Evolutionary conservation across 2,329 filamentous ascomycete species (phyloP).

Genomic region (Aureobasidium sp.): DNA sequence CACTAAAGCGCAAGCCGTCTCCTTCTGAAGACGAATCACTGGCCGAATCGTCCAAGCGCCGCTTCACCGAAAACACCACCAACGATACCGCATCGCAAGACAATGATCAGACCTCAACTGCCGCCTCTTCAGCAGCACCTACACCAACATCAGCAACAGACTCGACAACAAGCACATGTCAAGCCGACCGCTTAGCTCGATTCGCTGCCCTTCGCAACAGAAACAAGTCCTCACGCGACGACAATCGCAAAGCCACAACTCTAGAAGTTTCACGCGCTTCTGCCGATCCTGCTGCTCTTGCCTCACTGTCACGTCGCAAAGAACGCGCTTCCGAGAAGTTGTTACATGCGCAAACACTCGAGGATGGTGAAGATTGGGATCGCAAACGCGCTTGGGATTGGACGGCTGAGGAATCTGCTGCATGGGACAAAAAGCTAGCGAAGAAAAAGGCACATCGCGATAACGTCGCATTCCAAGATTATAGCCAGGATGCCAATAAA

Average conservation of each 20-base stretch:
- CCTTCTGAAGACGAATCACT: conserved; percentile 27
- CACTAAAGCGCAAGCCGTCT: conserved; percentile 33
- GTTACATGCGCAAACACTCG: conserved; percentile 83
- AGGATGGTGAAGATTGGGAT: conserved; percentile 85
- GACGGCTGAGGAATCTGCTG: conserved; percentile 89
- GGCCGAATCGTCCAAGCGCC: conserved; percentile 29
- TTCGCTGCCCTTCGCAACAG: conserved; percentile 85
- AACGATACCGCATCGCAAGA: background rate
- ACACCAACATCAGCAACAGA: conserved; percentile 15
- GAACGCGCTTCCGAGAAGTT: conserved; percentile 88
- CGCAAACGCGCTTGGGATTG: conserved; percentile 98
- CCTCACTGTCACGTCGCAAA: conserved; percentile 73
- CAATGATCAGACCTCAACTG: conserved; percentile 13
- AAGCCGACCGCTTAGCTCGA: conserved; percentile 60
- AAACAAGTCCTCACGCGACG: conserved; percentile 49
- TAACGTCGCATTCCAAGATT: conserved; percentile 85
- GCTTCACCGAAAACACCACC: conserved; percentile 24
- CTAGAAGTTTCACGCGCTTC: conserved; percentile 74
- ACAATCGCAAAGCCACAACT: conserved; percentile 75
- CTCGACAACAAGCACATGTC: conserved; percentile 29
- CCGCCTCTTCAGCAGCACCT: conserved; percentile 18
- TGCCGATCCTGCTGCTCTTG: conserved; percentile 69
- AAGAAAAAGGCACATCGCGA: conserved; percentile 78
- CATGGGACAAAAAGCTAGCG: conserved; percentile 83
- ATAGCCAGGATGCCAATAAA: conserved; percentile 79